Evolutionary conservation across 2,329 filamentous ascomycete species (phyloP), one percentile per base, ranked within the genome.

Genomic region (Raffaelea ambrosiae): DNA sequence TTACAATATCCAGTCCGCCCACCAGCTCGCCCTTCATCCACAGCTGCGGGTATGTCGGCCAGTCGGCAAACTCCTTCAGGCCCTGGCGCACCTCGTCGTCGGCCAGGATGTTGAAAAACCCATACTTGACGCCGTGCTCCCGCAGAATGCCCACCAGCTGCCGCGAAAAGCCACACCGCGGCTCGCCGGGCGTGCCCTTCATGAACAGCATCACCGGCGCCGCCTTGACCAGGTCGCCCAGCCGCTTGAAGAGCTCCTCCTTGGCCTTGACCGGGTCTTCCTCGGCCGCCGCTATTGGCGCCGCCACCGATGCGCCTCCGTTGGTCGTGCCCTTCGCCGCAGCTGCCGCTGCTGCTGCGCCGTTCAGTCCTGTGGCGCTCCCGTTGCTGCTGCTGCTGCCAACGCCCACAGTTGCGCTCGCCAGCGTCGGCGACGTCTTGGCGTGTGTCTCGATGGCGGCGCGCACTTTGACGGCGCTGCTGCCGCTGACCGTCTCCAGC

Each of bases 191-290:
- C 1, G 93, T 97, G 51, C 93, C 93, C 74, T 98, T 98, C 93
- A 98, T 98, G 75, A 98, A 98, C 23, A 98, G 74, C 93, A 98
- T 98, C 29, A 98, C 90, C 0, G 90, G 88, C 29, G 93, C 91
- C 5, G 93, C 93, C 71, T 91, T 95, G 56, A 97, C 91, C 33
- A 98, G 76, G 57, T 94, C 86, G 19, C 69, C 77, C 35, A 98
- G 73, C 29, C 91, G 77, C 64, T 85, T 83, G 66, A 88, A 83
- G 47, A 98, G 71, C 55, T 94, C 89, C 64, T 96, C 88, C 69
- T 91, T 91, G 44, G 77, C 76, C 65, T 81, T 76, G 48, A 69
- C 74, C 8, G 70, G 72, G 51, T 80, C n/a, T 4, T 10, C 29
- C 20, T 19, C 61, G 47, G 68, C 64, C 14, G 58, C 53, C 23